Percentiles rank a stretch among this genome's conserved stretches.
phyloP scores from a whole-genome alignment of 441 rosid genomes.

The Capsella rubella region DNA sequence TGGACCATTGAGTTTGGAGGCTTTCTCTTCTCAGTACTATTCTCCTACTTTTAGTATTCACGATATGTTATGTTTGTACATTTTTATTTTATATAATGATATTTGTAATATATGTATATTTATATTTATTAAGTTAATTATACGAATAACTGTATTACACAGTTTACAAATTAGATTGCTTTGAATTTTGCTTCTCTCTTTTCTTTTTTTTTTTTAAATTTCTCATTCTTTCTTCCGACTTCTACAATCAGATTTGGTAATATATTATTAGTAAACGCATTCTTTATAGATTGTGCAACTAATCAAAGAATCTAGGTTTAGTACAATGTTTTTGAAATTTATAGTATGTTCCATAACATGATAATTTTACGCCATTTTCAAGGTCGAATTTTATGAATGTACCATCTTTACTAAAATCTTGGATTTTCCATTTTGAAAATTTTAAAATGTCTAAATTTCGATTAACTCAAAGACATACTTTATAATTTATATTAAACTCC shows the following conservation, averaged over 20 bases:
- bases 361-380: too few relatives aligned
- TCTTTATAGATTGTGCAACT: neutral
- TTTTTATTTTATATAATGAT: neutral
- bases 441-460: too few relatives aligned
- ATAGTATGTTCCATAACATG: too few relatives aligned
- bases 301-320: too few relatives aligned
- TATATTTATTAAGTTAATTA: neutral
- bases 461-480: too few relatives aligned
- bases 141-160: too few relatives aligned
- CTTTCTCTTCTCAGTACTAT: neutral
- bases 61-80: neutral
- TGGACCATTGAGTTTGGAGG: constrained; percentile 23
- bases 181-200: too few relatives aligned
- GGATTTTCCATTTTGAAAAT: too few relatives aligned
- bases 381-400: too few relatives aligned
- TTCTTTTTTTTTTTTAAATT: neutral
- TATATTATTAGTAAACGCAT: neutral
- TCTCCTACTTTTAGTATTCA: neutral
- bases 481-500: too few relatives aligned
- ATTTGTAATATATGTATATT: neutral
- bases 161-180: too few relatives aligned
- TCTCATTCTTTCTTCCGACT: neutral
- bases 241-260: neutral
- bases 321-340: neutral
- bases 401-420: too few relatives aligned